Conservation (phyloP, 805 yeast genomes). For the Barnettozyma pratensis region DNA sequence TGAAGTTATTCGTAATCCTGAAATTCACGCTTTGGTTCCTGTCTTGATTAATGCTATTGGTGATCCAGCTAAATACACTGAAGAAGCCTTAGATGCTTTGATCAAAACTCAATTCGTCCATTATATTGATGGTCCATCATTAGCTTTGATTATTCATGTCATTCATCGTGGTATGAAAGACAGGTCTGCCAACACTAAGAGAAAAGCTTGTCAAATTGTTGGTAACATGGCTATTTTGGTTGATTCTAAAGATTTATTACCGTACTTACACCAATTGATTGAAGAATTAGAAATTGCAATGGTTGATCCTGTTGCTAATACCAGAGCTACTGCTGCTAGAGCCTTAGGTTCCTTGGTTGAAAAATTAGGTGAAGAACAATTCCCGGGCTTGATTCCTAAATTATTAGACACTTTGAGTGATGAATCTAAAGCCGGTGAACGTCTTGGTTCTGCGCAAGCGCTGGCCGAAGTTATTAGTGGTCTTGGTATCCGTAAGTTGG, state of each 20-base stretch:
- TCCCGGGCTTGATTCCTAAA: slow-evolving; percentile 87
- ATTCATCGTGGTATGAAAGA: slow-evolving; percentile 94
- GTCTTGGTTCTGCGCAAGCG: slow-evolving; percentile 97
- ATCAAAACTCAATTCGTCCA: slow-evolving; percentile 92
- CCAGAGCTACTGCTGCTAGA: slow-evolving; percentile 96
- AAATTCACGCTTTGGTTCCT: slow-evolving; percentile 89
- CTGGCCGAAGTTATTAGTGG: slow-evolving; percentile 92
- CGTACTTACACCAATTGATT: slow-evolving; percentile 74
- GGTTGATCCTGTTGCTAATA: slow-evolving; percentile 98
- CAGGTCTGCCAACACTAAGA: slow-evolving; percentile 87
- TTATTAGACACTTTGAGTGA: slow-evolving; percentile 73
- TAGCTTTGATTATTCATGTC: slow-evolving; percentile 91
- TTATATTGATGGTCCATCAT: slow-evolving; percentile 95
- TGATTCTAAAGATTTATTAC: slow-evolving; percentile 77
- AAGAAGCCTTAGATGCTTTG: slow-evolving; percentile 77
- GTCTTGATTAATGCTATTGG: slow-evolving; percentile 86
- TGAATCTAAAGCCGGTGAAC: slow-evolving; percentile 76
- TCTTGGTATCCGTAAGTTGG: slow-evolving; percentile 80
- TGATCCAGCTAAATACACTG: slow-evolving; percentile 90
- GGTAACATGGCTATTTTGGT: slow-evolving; percentile 98
- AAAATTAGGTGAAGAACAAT: slow-evolving; percentile 90
- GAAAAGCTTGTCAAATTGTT: slow-evolving; percentile 94
- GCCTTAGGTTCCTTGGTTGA: slow-evolving; percentile 96
- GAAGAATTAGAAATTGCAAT: slow-evolving; percentile 85
- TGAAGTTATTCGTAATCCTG: slow-evolving; percentile 96